Percentiles rank a stretch among this genome's conserved stretches.
phyloP scores from a whole-genome alignment of 768 basidiomycete genomes.

The Amanita jacksonii region DNA sequence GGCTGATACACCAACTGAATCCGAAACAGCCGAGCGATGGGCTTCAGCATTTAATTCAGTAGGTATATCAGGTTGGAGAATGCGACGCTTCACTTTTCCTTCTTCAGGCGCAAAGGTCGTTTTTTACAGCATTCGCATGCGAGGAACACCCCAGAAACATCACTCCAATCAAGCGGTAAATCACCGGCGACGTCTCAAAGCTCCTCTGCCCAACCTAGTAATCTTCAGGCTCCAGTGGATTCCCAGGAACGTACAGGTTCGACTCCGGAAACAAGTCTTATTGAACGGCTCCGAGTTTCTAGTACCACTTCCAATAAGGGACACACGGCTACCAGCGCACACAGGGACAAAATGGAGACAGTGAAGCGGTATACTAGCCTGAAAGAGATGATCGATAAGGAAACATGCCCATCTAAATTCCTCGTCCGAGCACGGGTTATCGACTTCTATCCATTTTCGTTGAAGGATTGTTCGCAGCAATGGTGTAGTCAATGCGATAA shows the following conservation, averaged over 20 bases:
- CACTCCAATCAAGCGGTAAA: neutral
- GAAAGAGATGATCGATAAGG: conserved; percentile 24
- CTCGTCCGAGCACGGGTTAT: conserved; percentile 38
- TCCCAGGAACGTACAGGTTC: no score
- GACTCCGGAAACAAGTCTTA: no score
- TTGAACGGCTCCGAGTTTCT: no score
- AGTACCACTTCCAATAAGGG: no score
- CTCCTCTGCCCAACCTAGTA: neutral
- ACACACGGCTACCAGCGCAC: neutral
- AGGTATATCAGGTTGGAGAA: conserved; percentile 9
- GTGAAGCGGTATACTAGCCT: conserved; percentile 20
- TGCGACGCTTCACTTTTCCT: neutral
- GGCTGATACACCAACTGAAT: conserved; percentile 35
- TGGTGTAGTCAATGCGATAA: conserved; percentile 44
- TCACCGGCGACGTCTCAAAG: neutral
- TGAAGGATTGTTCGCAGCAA: conserved; percentile 37
- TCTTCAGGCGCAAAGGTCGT: neutral
- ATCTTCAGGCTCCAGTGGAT: neutral
- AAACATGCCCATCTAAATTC: conserved; percentile 28
- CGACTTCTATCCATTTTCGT: conserved; percentile 45
- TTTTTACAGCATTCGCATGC: neutral
- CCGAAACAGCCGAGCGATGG: conserved; percentile 25
- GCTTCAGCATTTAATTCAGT: conserved; percentile 34
- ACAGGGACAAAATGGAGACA: neutral
- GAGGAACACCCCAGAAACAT: neutral